phyloP scores from a whole-genome alignment of 164 flowering plant species.

The Buxus sempervirens region DNA sequence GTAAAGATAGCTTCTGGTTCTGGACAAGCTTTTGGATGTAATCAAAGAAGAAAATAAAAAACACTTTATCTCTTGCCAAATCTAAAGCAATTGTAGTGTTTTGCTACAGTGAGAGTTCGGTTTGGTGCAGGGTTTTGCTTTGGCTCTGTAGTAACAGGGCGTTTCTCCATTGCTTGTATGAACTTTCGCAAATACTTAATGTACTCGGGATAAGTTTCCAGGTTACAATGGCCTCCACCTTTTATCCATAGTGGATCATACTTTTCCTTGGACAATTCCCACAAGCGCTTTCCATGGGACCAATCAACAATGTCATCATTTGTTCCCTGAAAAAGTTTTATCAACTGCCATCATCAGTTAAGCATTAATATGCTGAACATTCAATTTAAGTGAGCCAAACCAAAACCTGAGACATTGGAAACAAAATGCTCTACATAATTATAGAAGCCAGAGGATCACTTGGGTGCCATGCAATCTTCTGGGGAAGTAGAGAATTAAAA shows the following conservation, averaged over 20 bases:
- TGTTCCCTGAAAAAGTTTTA: slow-evolving; percentile 62
- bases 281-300: slow-evolving; percentile 89
- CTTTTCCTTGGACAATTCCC: slow-evolving; percentile 94
- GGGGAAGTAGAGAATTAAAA: too few relatives aligned
- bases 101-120: slow-evolving; percentile 52
- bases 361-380: background rate
- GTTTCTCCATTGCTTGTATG: slow-evolving; percentile 82
- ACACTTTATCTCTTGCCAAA: slow-evolving; percentile 52
- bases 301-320: slow-evolving; percentile 87
- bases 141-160: slow-evolving; percentile 46
- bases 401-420: background rate
- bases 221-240: slow-evolving; percentile 97
- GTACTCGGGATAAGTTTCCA: slow-evolving; percentile 94
- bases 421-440: background rate
- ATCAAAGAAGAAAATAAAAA: background rate
- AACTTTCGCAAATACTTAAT: slow-evolving; percentile 88
- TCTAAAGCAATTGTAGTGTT: slow-evolving; percentile 84
- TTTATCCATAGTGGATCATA: slow-evolving; percentile 95
- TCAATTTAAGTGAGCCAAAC: background rate
- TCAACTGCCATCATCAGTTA: background rate
- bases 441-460: background rate
- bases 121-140: slow-evolving; percentile 32
- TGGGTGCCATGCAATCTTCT: background rate
- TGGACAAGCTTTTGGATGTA: background rate
- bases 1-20: background rate